Evolutionary conservation across 2,329 filamentous ascomycete species (phyloP), one percentile per base, ranked within the genome.

Genomic region (Zalaria sp.): DNA sequence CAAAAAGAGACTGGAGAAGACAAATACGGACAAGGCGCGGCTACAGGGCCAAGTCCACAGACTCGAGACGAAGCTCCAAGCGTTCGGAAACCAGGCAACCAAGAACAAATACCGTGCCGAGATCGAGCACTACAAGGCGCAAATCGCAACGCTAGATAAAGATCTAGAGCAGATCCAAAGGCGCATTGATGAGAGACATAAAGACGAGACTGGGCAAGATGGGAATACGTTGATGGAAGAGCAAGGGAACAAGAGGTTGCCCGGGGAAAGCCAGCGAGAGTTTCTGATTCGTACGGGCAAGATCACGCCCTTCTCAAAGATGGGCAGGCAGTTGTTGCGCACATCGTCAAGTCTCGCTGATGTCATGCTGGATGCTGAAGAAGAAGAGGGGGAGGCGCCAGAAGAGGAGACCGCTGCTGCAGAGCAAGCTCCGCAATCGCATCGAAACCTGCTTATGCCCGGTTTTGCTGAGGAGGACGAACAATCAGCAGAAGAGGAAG

Each of bases 241-340:
- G 26, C 66, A 63, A 37, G 72, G 71, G 27, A 77, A 72, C 40
- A 70, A 72, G 44, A 77, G 75, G 41, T 63, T 89, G 43, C 78
- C 83, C 1, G 83, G 83, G 46, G 91, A 96, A 64, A 86, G 75
- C 25, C 79, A 85, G 46, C 77, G 88, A 39, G 88, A 94, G 37
- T 98, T 83, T 57, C 73, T 98, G 37, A 91, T 98, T 38, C 79
- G 91, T 27, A 98, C 89, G 0, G 91, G 91, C 46, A 96, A 96
- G 63, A 96, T 98, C 51, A 98, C 91, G 0, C 91, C 91, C 0
- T 98, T 98, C 55, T 83, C 87, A 5, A 83, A 81, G 48, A 74
- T 93, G 51, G 77, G 77, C 26, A 71, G 75, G 9, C 70, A 75
- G n/a, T 65, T 78, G 2, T 67, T 75, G 27, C 76, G 73, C 3